Evolutionary conservation across 306 rosid species (phyloP), one percentile per base, ranked within the genome.

Genomic region (Hippophae tibetana): DNA sequence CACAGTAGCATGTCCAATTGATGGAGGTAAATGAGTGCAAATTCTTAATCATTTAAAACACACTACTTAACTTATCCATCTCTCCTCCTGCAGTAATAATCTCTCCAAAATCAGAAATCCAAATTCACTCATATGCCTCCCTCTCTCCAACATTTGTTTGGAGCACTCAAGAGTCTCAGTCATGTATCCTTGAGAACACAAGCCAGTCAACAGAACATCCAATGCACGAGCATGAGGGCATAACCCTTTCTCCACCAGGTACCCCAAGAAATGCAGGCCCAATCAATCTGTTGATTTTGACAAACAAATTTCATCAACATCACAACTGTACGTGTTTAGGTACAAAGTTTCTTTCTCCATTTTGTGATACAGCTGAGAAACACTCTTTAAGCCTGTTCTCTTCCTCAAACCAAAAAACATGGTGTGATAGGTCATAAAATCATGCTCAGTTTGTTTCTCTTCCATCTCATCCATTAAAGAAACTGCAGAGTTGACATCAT

Each of bases 181-280:
- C 18, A 72, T 75, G 74, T 64, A 55, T 50, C 89, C 84, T 60
- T 75, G 65, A 41, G 98, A 78, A 69, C 98, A 92, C 44, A 92
- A 76, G 18, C 83, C 98, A 14, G 86, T 83, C 42, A 87, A 80
- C 74, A 92, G 61, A 67, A 92, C 78, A 71, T 92, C 95, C 61
- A 87, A 74, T 14, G 86, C 95, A 73, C 87, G 96, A 54, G 83
- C 58, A 67, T 85, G 98, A 47, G 96, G 98, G 58, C 98, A 92
- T 59, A 69, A 79, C 9, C 98, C 96, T 68, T 79, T 83, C 65
- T 66, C 93, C 56, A 85, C 57, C 23, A 87, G 48, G 65, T 85
- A 87, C 13, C 62, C 54, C 98, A 96, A 92, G 10, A 92, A 72
- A 61, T 71, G 59, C 71, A 92, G 57, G 64, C 75, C 73, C 76